Evolutionary conservation across 2,329 filamentous ascomycete species (phyloP).

Genomic region (Xylaria digitata): DNA sequence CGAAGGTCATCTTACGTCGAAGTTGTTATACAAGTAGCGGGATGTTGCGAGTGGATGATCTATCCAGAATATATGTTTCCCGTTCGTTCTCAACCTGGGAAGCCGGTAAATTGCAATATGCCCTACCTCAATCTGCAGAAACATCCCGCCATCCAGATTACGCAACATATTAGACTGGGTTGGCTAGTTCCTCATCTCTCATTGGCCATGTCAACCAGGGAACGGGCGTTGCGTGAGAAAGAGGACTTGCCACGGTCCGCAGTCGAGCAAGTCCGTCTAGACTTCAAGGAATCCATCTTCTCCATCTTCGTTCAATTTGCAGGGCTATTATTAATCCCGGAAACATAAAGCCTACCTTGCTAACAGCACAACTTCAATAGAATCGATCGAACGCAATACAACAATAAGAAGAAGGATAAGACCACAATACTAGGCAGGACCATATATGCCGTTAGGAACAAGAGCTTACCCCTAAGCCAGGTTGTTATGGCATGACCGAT

Average conservation of each 20-base stretch:
- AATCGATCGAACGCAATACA: too few species aligned
- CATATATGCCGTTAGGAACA: too few species aligned
- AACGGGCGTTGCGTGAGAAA: constrained; percentile 10
- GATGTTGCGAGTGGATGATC: constrained; percentile 36
- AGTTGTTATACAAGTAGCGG: constrained; percentile 50
- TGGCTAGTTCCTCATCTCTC: constrained; percentile 26
- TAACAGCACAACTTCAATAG: too few species aligned
- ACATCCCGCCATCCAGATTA: constrained; percentile 28
- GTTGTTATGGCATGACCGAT: too few species aligned
- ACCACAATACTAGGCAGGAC: too few species aligned
- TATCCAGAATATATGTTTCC: constrained; percentile 36
- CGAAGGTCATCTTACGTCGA: constrained; percentile 59
- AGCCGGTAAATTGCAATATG: constrained; percentile 32
- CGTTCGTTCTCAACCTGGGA: constrained; percentile 5
- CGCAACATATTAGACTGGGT: constrained; percentile 7
- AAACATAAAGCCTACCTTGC: too few species aligned
- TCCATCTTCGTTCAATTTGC: constrained; percentile 58
- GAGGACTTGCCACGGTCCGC: constrained; percentile 27
- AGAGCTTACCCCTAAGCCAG: too few species aligned
- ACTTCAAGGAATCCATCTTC: constrained; percentile 62
- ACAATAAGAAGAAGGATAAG: too few species aligned
- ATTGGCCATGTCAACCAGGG: constrained; percentile 39
- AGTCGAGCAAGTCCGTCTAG: constrained; percentile 52
- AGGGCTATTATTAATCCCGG: too few species aligned
- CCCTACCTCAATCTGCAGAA: constrained; percentile 35